A percentile compares a stretch with the other conserved stretches of the same genome.
phyloP scores from a whole-genome alignment of 1,139 yeast genomes.

The Geotrichum citri-aurantii region DNA sequence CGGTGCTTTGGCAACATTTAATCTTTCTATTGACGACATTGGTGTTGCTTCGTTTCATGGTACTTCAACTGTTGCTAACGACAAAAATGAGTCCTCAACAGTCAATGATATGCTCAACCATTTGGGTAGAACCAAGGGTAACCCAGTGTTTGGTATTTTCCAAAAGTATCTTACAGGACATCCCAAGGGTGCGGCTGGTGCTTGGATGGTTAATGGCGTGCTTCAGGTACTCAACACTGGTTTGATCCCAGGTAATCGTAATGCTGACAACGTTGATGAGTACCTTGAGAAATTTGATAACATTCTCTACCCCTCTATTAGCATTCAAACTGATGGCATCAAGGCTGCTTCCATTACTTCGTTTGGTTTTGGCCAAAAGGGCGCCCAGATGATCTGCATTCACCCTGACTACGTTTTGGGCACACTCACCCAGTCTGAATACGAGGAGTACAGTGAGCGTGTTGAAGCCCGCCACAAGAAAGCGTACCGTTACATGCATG shows the following conservation, averaged over 20 bases:
- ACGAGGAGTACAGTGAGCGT: constrained; percentile 61
- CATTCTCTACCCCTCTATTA: constrained; percentile 88
- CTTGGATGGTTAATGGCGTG: constrained; percentile 99
- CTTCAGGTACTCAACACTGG: constrained; percentile 88
- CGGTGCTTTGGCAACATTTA: constrained; percentile 92
- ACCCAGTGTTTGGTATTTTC: constrained; percentile 96
- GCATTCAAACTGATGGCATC: constrained; percentile 91
- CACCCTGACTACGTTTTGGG: constrained; percentile 93
- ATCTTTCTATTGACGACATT: constrained; percentile 86
- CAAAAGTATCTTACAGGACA: constrained; percentile 98
- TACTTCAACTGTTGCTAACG: constrained; percentile 96
- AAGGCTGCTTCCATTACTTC: constrained; percentile 96
- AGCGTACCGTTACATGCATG: constrained; percentile 94
- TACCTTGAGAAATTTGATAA: constrained; percentile 74
- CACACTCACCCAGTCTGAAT: constrained; percentile 62
- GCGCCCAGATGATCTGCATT: constrained; percentile 88
- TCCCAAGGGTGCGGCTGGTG: constrained; percentile 99
- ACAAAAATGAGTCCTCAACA: constrained; percentile 93
- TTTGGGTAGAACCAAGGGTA: constrained; percentile 94
- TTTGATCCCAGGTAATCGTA: constrained; percentile 95
- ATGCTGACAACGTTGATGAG: constrained; percentile 86
- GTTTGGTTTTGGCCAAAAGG: constrained; percentile 98
- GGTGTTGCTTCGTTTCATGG: constrained; percentile 99
- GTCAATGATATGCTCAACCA: constrained; percentile 88
- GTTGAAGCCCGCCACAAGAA: constrained; percentile 78